Conservation (phyloP, 1,139 yeast species). For the Lodderomyces pseudojiufengensis region DNA sequence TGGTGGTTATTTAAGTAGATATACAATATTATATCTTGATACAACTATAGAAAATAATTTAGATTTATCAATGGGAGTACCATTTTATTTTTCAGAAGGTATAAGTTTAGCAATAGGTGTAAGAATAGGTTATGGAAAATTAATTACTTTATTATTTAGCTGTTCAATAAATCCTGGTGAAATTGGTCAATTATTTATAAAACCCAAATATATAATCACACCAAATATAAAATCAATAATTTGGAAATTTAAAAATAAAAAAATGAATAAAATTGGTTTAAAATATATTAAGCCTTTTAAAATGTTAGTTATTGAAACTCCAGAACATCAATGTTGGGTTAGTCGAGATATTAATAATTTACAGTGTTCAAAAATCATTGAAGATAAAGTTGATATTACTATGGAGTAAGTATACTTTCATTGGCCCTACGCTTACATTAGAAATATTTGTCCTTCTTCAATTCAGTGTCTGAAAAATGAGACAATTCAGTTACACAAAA, state of each 20-base stretch:
- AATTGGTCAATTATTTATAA: slow-evolving; percentile 12
- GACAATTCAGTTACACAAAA: too few species aligned
- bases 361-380: slow-evolving; percentile 8
- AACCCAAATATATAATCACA: slow-evolving; percentile 10
- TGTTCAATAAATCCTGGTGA: slow-evolving; percentile 10
- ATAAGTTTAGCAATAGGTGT: slow-evolving; percentile 9
- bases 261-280: slow-evolving; percentile 5
- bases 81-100: slow-evolving; percentile 8
- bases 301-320: slow-evolving; percentile 12
- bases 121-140: slow-evolving; percentile 10
- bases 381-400: not conserved
- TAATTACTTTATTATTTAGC: slow-evolving; percentile 8
- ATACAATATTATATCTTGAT: slow-evolving; percentile 8
- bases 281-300: slow-evolving; percentile 10
- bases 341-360: slow-evolving; percentile 8
- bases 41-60: slow-evolving; percentile 8
- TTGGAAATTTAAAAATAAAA: slow-evolving; percentile 9
- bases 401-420: too few species aligned
- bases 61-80: slow-evolving; percentile 6
- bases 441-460: too few species aligned
- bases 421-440: too few species aligned
- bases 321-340: slow-evolving; percentile 14
- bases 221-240: slow-evolving; percentile 9
- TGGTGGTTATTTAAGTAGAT: slow-evolving; percentile 11
- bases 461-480: too few species aligned